These are phyloP conservation scores for Hortiboletus campestris DNA, from an alignment of 768 basidiomycete genomes.

Conservation along the genomic window DNA sequence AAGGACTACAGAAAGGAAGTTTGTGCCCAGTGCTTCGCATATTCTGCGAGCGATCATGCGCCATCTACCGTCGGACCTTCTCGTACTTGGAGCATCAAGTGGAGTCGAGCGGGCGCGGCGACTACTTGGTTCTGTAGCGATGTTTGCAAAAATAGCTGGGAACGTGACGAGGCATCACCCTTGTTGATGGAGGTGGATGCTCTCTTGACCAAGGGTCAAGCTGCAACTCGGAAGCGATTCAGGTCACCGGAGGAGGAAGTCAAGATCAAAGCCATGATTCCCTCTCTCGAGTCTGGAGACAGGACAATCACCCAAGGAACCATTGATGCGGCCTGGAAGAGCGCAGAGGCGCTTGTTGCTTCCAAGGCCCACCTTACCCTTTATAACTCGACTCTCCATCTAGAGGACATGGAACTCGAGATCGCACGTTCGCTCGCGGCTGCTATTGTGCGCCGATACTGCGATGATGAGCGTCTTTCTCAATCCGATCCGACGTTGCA, in stretches of 20 bases:
- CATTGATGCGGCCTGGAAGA: conserved; percentile 48
- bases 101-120: conserved; percentile 30
- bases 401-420: conserved; percentile 57
- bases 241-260: conserved; percentile 22
- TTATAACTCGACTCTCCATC: conserved; percentile 27
- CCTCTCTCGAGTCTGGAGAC: conserved; percentile 9
- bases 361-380: conserved; percentile 24
- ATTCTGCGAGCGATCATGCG: conserved; percentile 38
- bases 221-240: conserved; percentile 29
- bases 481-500: conserved; percentile 2
- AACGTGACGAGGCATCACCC: conserved; percentile 33
- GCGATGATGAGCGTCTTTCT: conserved; percentile 18
- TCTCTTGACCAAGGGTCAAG: conserved; percentile 36
- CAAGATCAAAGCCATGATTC: conserved; percentile 19
- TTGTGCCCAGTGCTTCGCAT: conserved; percentile 63
- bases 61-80: conserved; percentile 16
- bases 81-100: conserved; percentile 45
- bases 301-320: conserved; percentile 36
- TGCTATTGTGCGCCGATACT: conserved; percentile 46
- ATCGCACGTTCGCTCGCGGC: conserved; percentile 55
- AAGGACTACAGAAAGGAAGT: conserved; percentile 66
- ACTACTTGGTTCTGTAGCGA: conserved; percentile 60
- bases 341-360: conserved; percentile 33
- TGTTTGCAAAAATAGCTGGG: conserved; percentile 46
- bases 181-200: conserved; percentile 33